Percentiles rank a stretch among this genome's conserved stretches.
Conservation (phyloP, 352 stramenopile species). For the Pythium sp. region DNA sequence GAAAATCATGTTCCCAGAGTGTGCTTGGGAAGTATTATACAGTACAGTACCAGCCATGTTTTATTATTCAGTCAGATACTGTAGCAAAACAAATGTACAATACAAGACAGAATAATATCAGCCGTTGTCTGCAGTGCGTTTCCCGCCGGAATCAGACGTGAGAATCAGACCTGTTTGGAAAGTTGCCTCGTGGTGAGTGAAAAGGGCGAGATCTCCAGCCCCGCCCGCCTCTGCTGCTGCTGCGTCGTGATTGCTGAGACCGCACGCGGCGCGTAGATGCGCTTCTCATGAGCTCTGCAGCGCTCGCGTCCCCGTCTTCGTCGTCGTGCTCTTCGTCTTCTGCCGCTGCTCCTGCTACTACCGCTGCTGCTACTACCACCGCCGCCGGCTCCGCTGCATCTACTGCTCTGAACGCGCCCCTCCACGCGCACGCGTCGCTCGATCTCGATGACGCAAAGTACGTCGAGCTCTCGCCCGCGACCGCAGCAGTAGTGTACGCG, state of each 20-base stretch:
- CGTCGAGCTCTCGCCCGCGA: conserved; percentile 41
- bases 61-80: neutral
- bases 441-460: conserved; percentile 12
- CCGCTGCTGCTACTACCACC: neutral
- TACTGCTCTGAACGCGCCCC: neutral
- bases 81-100: neutral
- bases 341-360: neutral
- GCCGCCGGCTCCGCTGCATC: conserved; percentile 15
- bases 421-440: neutral
- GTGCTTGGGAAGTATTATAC: neutral
- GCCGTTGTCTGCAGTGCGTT: neutral
- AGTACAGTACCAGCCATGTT: no score
- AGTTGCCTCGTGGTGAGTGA: neutral
- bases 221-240: neutral
- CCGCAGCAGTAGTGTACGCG: conserved; percentile 44
- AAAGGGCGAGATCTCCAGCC: conserved; percentile 3
- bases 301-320: conserved; percentile 3
- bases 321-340: neutral
- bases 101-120: neutral
- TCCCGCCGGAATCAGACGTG: conserved; percentile 1
- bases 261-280: conserved; percentile 12
- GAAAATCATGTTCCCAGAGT: neutral
- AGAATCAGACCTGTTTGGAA: conserved; percentile 2
- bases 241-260: conserved; percentile 5
- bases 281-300: conserved; percentile 17